Evolutionary conservation across 306 rosid genomes (phyloP).

Genomic region (Vicia sativa): DNA sequence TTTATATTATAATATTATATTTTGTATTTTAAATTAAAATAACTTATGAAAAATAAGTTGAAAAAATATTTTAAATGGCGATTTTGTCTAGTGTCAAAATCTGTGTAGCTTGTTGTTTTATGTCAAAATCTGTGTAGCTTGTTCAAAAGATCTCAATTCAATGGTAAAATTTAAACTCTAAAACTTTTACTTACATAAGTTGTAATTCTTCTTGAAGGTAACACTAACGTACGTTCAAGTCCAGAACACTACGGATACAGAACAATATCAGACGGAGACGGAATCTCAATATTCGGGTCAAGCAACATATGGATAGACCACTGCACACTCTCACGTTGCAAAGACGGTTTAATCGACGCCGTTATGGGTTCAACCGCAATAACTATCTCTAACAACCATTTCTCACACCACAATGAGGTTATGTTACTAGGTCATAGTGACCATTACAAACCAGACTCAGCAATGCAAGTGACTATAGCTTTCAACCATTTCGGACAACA

Average conservation of each 20-base stretch:
- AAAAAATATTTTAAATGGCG: too few species aligned
- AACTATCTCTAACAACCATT: constrained; percentile 79
- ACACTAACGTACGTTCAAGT: constrained; percentile 63
- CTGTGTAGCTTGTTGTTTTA: too few species aligned
- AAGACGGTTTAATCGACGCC: constrained; percentile 80
- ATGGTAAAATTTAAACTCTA: too few species aligned
- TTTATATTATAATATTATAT: too few species aligned
- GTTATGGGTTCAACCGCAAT: constrained; percentile 91
- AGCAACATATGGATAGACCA: constrained; percentile 86
- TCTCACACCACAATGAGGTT: constrained; percentile 85
- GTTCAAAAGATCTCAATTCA: too few species aligned
- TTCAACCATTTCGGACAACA: constrained; percentile 85
- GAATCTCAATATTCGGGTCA: constrained; percentile 74
- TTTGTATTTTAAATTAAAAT: too few species aligned
- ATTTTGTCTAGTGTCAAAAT: too few species aligned
- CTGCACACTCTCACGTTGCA: constrained; percentile 80
- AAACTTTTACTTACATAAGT: too few species aligned
- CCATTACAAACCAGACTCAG: constrained; percentile 61
- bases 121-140: too few species aligned
- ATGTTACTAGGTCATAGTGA: constrained; percentile 92
- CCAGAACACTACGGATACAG: constrained; percentile 73
- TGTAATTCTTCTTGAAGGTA: constrained; percentile 40
- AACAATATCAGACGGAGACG: constrained; percentile 86
- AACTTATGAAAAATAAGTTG: too few species aligned
- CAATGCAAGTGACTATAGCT: constrained; percentile 90